Percentiles rank a stretch among this genome's conserved stretches.
Evolutionary conservation across 139 green algal genomes (phyloP).

Genomic region (Closterium sp.): DNA sequence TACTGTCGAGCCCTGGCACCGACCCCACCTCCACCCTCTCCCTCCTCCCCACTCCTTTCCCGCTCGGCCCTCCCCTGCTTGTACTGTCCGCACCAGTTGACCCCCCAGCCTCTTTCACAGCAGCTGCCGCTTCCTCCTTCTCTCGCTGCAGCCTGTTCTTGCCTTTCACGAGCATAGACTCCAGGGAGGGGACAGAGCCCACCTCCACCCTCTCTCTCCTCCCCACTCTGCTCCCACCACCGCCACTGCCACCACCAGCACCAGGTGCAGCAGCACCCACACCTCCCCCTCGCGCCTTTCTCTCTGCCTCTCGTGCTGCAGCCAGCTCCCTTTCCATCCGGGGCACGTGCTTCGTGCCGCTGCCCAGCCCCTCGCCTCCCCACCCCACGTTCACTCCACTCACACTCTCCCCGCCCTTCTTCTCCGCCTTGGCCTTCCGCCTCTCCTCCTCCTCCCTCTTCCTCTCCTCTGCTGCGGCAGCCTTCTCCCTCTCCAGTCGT

Average conservation of each 20-base stretch:
- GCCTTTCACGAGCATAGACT: conserved; percentile 27
- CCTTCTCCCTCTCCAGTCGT: conserved; percentile 40
- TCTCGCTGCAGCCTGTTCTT: conserved; percentile 32
- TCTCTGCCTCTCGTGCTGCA: not conserved
- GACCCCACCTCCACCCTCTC: not conserved
- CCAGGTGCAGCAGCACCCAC: not conserved
- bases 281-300: not conserved
- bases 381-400: not conserved
- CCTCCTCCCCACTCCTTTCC: not conserved
- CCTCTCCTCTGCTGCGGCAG: conserved; percentile 30
- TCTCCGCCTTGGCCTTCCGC: not conserved
- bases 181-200: not conserved
- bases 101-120: not conserved
- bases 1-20: not conserved
- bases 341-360: conserved; percentile 5
- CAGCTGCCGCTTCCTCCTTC: not conserved
- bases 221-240: not conserved
- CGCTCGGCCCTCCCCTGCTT: not conserved
- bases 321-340: conserved; percentile 14
- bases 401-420: not conserved
- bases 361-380: not conserved
- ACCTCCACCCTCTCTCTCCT: not conserved
- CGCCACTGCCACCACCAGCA: too few species aligned
- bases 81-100: not conserved
- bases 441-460: conserved; percentile 2